A percentile compares a stretch with the other conserved stretches of the same genome.
Evolutionary conservation across 2,329 filamentous ascomycete genomes (phyloP).

Genomic region (Amesomyces nigricolor): DNA sequence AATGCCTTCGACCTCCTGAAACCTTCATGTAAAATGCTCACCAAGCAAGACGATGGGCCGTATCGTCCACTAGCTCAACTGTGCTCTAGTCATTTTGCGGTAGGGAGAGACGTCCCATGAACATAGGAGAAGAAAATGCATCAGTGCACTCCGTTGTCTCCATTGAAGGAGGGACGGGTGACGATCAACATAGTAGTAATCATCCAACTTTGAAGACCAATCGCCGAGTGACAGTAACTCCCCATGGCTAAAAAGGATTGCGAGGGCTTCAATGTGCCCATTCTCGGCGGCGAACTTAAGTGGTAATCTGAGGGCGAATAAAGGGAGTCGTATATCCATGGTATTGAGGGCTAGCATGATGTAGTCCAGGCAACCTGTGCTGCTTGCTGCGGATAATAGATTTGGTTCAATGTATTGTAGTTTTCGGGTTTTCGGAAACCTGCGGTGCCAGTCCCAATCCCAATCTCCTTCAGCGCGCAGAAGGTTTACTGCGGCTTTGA

Average conservation of each 20-base stretch:
- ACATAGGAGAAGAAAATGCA: neutral
- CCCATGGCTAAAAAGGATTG: neutral
- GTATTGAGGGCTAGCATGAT: neutral
- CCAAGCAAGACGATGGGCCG: no score
- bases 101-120: no score
- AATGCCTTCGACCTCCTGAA: slow-evolving; percentile 1
- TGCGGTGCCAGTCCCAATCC: neutral
- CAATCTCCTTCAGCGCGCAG: neutral
- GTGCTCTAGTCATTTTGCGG: no score
- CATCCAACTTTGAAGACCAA: no score
- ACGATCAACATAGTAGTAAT: no score
- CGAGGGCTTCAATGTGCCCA: neutral
- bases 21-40: neutral
- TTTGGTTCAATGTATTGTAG: neutral
- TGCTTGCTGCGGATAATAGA: neutral
- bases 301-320: no score
- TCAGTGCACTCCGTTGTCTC: neutral
- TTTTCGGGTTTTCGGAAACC: no score
- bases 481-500: neutral
- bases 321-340: neutral
- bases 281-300: neutral
- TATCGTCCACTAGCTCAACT: no score
- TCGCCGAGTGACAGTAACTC: no score
- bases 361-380: neutral
- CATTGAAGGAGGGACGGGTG: no score